Base-by-base conservation (phyloP, 768 basidiomycete genomes). In the Infundibulicybe gibba region DNA sequence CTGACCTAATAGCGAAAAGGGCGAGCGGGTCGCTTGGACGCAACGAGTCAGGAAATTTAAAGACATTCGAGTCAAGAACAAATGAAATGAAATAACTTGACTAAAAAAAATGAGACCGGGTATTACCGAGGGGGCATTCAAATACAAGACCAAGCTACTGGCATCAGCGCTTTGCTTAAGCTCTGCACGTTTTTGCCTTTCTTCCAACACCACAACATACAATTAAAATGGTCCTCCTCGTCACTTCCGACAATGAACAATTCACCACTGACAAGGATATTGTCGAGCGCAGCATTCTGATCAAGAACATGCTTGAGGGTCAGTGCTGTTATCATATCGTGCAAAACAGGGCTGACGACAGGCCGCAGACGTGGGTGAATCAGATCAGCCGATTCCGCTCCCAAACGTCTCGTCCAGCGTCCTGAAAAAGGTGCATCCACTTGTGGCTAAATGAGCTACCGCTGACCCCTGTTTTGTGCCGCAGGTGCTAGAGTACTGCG, bases 231-330 rank as follows among this genome's bases (percentile, higher is more conserved):
- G 87, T 92, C 62, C 80, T 84, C 58, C 87, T 94, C 70, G 81
- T 85, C 63, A 94, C 92, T 33, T 97, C 95, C 40, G 97, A 99
- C 67, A 93, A 90, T 56, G 97, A 97, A 69, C 83, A 87, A 53
- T 99, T 95, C 72, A 77, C 79, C 44, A 89, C 94, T 54, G 94
- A 97, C 63, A 90, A 86, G 68, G 90, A 94, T 47, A 90, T 99
- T 47, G 92, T 92, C 47, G 90, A 94, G 72, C 90, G 97, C 66
- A 87, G 84, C 52, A 93, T 95, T 9, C 81, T 99, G 58, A 97
- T 99, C 70, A 97, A 95, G 79, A 95, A 97, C 77, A 97, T 99
- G 97, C 87, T 98, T 44, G 97, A 98, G 71, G 97, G 97, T 91
- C 34, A 52, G 16, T 41, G 4, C 8, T 25, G 25, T 25, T 25